These are phyloP conservation scores for Lasiosphaeria miniovina DNA, from an alignment of 495 filamentous ascomycete species.

Conservation along the genomic window DNA sequence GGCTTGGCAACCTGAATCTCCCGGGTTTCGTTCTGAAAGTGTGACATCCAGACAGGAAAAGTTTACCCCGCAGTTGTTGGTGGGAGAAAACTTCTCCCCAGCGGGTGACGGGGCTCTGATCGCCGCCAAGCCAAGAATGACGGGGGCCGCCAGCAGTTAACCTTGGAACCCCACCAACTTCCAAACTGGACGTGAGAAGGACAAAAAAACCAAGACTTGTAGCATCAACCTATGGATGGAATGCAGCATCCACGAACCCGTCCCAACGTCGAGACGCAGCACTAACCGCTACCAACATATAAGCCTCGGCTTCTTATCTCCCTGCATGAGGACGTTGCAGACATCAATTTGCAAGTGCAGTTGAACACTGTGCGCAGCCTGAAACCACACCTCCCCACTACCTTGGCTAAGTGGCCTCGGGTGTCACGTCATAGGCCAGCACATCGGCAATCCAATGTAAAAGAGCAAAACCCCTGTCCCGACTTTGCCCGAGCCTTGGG, in stretches of 20 bases:
- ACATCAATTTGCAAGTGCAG: conserved; percentile 13
- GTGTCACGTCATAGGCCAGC: conserved; percentile 26
- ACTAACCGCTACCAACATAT: too few relatives aligned
- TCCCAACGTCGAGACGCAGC: too few relatives aligned
- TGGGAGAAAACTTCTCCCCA: conserved; percentile 18
- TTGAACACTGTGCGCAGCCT: conserved; percentile 12
- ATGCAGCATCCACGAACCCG: too few relatives aligned
- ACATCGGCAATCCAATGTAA: not conserved
- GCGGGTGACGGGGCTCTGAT: conserved; percentile 8
- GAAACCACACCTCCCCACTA: conserved; percentile 6
- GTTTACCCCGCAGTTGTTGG: conserved; percentile 20
- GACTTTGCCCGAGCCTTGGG: conserved; percentile 25
- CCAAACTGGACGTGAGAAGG: too few relatives aligned
- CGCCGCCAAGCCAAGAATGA: not conserved
- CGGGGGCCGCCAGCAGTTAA: not conserved
- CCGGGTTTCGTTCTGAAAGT: conserved; percentile 16
- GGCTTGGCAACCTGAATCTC: conserved; percentile 32
- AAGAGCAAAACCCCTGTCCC: conserved; percentile 14
- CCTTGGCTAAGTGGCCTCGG: conserved; percentile 18
- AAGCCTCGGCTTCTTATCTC: not conserved
- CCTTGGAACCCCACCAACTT: conserved; percentile 1
- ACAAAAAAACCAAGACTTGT: too few relatives aligned
- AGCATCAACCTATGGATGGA: too few relatives aligned
- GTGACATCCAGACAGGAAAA: conserved; percentile 1
- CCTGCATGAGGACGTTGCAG: not conserved